These are phyloP conservation scores for Lavandula angustifolia DNA, from an alignment of 257 asterid species.

Conservation along the genomic window DNA sequence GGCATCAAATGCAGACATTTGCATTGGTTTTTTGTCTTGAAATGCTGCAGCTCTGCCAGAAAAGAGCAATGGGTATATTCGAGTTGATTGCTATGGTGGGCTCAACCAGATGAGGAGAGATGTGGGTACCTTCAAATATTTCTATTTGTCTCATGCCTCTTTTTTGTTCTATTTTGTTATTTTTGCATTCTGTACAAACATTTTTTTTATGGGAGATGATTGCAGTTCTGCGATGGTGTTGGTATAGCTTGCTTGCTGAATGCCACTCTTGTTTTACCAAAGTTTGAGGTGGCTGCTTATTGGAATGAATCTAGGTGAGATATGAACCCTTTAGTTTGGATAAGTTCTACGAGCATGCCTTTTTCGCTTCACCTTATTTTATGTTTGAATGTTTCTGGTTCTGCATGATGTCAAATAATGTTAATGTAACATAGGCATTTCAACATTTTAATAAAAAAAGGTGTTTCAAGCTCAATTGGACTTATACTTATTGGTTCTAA, in stretches of 20 bases:
- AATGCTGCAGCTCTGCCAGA: slow-evolving; percentile 95
- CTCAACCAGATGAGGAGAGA: slow-evolving; percentile 99
- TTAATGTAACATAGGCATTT: slow-evolving; percentile 6
- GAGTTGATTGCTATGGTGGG: slow-evolving; percentile 99
- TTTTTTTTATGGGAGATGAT: slow-evolving; percentile 11
- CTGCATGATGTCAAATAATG: neutral
- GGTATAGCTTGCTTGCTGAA: slow-evolving; percentile 93
- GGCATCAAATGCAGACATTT: slow-evolving; percentile 87
- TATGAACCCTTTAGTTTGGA: neutral
- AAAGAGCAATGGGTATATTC: slow-evolving; percentile 78
- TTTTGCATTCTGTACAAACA: slow-evolving; percentile 13
- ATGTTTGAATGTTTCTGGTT: neutral
- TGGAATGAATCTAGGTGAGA: slow-evolving; percentile 95
- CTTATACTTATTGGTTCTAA: slow-evolving; percentile 19
- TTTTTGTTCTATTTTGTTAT: slow-evolving; percentile 13
- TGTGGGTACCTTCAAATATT: slow-evolving; percentile 48
- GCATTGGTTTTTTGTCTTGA: slow-evolving; percentile 92
- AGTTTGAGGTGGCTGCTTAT: slow-evolving; percentile 94
- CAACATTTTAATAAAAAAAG: neutral
- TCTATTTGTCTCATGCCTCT: neutral
- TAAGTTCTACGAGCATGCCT: neutral
- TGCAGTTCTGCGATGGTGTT: slow-evolving; percentile 97
- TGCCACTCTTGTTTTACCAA: slow-evolving; percentile 94
- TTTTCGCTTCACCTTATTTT: slow-evolving; percentile 1
- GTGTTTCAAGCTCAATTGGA: neutral